phyloP scores from a whole-genome alignment of 371 early-diverging fungal genomes.

The Apophysomyces elegans region DNA sequence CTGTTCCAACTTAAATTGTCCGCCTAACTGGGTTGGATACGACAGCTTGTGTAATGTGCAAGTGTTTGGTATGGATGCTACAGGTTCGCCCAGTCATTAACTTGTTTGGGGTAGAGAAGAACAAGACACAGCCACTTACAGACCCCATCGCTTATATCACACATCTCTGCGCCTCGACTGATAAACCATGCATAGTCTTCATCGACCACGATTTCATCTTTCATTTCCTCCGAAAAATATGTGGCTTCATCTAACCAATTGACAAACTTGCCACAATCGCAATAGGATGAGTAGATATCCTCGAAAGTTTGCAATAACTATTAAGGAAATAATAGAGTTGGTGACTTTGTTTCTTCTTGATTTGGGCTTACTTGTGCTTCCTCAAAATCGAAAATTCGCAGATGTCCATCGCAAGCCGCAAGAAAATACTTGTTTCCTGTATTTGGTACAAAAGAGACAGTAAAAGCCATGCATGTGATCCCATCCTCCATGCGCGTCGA shows the following conservation, averaged over 20 bases:
- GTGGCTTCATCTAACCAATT: slow-evolving; percentile 60
- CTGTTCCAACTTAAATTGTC: slow-evolving; percentile 71
- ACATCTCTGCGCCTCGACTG: slow-evolving; percentile 86
- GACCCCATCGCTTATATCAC: slow-evolving; percentile 82
- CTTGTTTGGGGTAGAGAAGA: not conserved
- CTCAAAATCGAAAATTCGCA: slow-evolving; percentile 91
- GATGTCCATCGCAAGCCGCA: slow-evolving; percentile 85
- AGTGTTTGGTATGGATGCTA: slow-evolving; percentile 82
- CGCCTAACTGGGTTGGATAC: slow-evolving; percentile 72
- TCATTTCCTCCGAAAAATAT: slow-evolving; percentile 14
- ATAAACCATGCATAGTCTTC: slow-evolving; percentile 75
- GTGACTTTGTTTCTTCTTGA: too few species aligned
- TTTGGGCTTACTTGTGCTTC: slow-evolving; percentile 55
- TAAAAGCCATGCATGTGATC: slow-evolving; percentile 93
- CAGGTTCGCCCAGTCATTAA: not conserved
- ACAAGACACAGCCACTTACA: slow-evolving; percentile 50
- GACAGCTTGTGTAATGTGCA: slow-evolving; percentile 80
- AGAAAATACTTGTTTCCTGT: slow-evolving; percentile 91
- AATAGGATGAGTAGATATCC: slow-evolving; percentile 84
- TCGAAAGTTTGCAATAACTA: slow-evolving; percentile 81
- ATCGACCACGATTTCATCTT: slow-evolving; percentile 20
- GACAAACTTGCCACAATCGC: slow-evolving; percentile 88
- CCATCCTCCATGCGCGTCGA: slow-evolving; percentile 76
- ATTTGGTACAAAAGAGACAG: slow-evolving; percentile 89
- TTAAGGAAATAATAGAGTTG: too few species aligned